Conservation (phyloP, 2,329 filamentous ascomycete species). For the Bipolaris bicolor region DNA sequence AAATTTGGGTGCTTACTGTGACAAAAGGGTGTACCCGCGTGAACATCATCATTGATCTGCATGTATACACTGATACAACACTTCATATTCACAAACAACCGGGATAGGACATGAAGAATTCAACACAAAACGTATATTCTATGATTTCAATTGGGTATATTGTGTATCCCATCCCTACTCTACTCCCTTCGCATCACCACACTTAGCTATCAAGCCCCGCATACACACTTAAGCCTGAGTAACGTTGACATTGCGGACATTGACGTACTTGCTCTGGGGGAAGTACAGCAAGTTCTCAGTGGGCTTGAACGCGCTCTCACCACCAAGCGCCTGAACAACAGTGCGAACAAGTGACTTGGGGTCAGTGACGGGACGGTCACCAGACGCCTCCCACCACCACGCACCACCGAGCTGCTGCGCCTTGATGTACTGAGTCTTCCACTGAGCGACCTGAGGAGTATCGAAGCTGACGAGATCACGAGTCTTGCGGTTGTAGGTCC, state of each 20-base stretch:
- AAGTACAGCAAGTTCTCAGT: conserved; percentile 29
- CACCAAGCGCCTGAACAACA: conserved; percentile 26
- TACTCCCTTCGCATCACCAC: not conserved
- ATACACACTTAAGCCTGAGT: not conserved
- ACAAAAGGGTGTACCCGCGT: not conserved
- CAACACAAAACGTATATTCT: not conserved
- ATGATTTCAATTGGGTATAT: too few species aligned
- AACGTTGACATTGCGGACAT: conserved; percentile 17
- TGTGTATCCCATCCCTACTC: too few species aligned
- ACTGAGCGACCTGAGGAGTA: conserved; percentile 28
- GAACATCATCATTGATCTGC: not conserved
- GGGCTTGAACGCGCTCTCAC: conserved; percentile 7
- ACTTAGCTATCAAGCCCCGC: not conserved
- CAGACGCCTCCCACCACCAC: conserved; percentile 41
- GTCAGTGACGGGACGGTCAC: conserved; percentile 23
- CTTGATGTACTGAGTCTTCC: conserved; percentile 36
- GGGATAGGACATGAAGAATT: not conserved
- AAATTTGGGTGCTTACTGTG: not conserved
- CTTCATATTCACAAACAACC: too few species aligned
- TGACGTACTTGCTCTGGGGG: conserved; percentile 33
- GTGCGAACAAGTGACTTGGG: conserved; percentile 29
- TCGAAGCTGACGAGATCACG: conserved; percentile 35
- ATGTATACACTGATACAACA: too few species aligned
- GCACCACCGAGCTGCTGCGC: conserved; percentile 36
- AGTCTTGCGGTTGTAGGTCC: conserved; percentile 29